Evolutionary conservation across 306 rosid species (phyloP).

Genomic region (Sphenostylis stenocarpa): DNA sequence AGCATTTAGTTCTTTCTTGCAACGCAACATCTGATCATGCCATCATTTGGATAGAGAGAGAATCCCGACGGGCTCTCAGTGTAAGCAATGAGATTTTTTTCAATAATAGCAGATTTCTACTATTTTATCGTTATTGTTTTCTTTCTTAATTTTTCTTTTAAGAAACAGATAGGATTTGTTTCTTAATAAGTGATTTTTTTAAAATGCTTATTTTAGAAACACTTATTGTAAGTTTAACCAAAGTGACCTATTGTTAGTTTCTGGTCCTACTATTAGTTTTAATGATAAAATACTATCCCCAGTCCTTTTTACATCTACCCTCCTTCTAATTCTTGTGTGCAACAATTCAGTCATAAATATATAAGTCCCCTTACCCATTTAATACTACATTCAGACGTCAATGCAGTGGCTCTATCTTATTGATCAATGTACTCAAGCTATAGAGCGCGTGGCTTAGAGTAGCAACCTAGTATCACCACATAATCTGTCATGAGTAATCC

Average conservation of each 20-base stretch:
- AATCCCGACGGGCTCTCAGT: constrained; percentile 72
- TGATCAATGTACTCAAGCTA: too few relatives aligned
- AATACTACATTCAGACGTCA: not conserved
- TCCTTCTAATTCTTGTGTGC: not conserved
- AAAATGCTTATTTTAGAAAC: too few relatives aligned
- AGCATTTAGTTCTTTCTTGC: constrained; percentile 91
- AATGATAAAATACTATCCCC: not conserved
- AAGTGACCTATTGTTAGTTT: not conserved
- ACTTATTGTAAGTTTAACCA: too few relatives aligned
- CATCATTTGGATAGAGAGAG: constrained; percentile 90
- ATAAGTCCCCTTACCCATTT: not conserved
- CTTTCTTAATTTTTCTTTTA: too few relatives aligned
- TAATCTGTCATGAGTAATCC: not conserved
- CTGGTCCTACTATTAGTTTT: not conserved
- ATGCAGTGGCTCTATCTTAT: too few relatives aligned
- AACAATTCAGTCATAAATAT: too few relatives aligned
- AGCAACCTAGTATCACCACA: not conserved
- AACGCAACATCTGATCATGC: constrained; percentile 84
- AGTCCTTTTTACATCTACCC: not conserved
- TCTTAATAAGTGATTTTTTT: too few relatives aligned
- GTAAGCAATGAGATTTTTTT: constrained; percentile 54
- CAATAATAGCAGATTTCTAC: not conserved
- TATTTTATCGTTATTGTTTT: too few relatives aligned
- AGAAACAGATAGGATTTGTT: too few relatives aligned
- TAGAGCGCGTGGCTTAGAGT: too few relatives aligned